Conservation (phyloP, 169 alveolate species). For the Cryptosporidium meleagridis region DNA sequence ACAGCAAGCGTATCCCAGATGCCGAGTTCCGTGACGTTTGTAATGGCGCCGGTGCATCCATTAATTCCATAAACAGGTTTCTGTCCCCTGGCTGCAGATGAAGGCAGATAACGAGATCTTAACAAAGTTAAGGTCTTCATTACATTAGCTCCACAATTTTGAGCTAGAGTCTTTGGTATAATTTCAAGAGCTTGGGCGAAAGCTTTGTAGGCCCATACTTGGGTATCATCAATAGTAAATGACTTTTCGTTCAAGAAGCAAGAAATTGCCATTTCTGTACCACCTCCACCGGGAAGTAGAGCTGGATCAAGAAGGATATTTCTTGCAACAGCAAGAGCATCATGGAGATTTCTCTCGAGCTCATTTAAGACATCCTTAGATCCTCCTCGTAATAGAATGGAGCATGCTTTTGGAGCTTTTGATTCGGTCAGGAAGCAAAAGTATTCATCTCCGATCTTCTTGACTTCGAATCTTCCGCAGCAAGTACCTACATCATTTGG, state of each 20-base stretch:
- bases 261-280: conserved; percentile 97
- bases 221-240: conserved; percentile 88
- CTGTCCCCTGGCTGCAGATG: not conserved
- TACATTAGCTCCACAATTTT: conserved; percentile 98
- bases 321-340: conserved; percentile 97
- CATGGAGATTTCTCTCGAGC: conserved; percentile 95
- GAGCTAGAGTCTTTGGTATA: conserved; percentile 98
- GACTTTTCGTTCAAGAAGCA: conserved; percentile 90
- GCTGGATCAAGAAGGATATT: conserved; percentile 95
- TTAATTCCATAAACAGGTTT: conserved; percentile 86
- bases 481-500: conserved; percentile 94
- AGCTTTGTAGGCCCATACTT: conserved; percentile 96
- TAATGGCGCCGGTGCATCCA: conserved; percentile 94
- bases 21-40: conserved; percentile 88
- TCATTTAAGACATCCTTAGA: conserved; percentile 98
- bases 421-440: conserved; percentile 87
- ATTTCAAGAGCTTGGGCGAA: conserved; percentile 97
- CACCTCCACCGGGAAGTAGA: conserved; percentile 99
- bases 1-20: conserved; percentile 95
- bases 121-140: conserved; percentile 80
- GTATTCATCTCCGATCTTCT: conserved; percentile 92
- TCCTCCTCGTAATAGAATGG: conserved; percentile 98
- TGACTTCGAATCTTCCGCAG: conserved; percentile 96
- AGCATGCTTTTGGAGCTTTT: conserved; percentile 96
- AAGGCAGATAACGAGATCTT: conserved; percentile 10